A percentile compares a stretch with the other conserved stretches of the same genome.
Conservation (phyloP, 257 asterid species). For the Rhazya stricta region DNA sequence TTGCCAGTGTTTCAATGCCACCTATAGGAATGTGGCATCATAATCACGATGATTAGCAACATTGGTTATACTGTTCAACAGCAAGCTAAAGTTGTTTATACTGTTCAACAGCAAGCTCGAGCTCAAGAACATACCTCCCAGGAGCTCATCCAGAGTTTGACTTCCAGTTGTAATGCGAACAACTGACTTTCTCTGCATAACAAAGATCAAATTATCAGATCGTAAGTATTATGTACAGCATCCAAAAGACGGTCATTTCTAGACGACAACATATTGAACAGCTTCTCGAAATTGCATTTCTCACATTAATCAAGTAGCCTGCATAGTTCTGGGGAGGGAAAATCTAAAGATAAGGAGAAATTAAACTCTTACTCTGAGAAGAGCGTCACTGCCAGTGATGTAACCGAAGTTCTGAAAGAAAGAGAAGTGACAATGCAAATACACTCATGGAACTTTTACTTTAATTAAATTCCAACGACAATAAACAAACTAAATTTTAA, state of each 20-base stretch:
- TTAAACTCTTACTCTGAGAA: slow-evolving; percentile 59
- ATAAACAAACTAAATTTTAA: slow-evolving; percentile 4
- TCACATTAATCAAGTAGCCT: not conserved
- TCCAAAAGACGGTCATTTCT: not conserved
- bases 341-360: slow-evolving; percentile 14
- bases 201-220: not conserved
- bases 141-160: slow-evolving; percentile 91
- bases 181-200: slow-evolving; percentile 68
- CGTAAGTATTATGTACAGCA: not conserved
- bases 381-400: slow-evolving; percentile 95
- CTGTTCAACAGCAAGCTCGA: not conserved
- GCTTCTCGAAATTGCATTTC: not conserved
- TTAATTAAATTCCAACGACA: not conserved
- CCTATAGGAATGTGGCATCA: slow-evolving; percentile 40
- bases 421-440: slow-evolving; percentile 8
- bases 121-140: slow-evolving; percentile 52
- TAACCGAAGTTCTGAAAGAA: slow-evolving; percentile 73
- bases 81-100: not conserved
- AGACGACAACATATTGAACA: not conserved
- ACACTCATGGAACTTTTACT: not conserved
- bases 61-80: not conserved
- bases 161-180: slow-evolving; percentile 94
- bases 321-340: slow-evolving; percentile 1
- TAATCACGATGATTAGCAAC: not conserved
- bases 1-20: slow-evolving; percentile 79